A percentile compares a stretch with the other conserved stretches of the same genome.
Conservation (phyloP, 2,329 filamentous ascomycete species). For the Colletotrichum sp. region DNA sequence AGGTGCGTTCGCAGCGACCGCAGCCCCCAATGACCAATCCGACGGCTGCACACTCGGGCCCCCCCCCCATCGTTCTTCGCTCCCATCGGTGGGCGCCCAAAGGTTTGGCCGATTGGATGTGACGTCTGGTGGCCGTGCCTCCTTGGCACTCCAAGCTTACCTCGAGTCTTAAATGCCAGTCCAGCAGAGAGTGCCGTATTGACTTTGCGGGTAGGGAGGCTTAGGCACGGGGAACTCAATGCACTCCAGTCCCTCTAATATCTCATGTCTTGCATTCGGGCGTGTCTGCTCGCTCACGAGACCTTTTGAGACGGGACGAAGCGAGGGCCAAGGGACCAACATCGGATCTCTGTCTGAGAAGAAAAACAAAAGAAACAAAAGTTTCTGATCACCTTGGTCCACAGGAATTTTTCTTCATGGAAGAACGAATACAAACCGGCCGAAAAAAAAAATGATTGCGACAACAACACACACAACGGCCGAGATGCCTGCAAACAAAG, state of each 20-base stretch:
- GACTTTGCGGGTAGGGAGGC: not conserved
- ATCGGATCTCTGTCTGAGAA: not conserved
- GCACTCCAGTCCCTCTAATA: not conserved
- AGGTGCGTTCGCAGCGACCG: not conserved
- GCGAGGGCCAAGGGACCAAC: not conserved
- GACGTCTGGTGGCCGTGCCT: not conserved
- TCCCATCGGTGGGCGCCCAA: not conserved
- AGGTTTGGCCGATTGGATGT: slow-evolving; percentile 6
- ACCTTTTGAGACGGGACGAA: slow-evolving; percentile 9
- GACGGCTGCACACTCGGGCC: not conserved
- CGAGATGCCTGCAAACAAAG: not conserved
- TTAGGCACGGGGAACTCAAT: not conserved
- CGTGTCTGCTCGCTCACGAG: not conserved
- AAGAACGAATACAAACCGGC: not conserved
- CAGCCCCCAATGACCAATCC: not conserved
- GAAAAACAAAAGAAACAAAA: not conserved
- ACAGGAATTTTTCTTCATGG: slow-evolving; percentile 1
- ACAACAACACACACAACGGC: not conserved
- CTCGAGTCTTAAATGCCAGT: not conserved
- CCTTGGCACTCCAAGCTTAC: not conserved
- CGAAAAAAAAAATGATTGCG: not conserved
- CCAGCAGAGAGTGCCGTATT: not conserved
- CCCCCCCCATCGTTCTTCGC: not conserved
- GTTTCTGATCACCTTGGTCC: not conserved
- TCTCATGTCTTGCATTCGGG: not conserved